A percentile compares a stretch with the other conserved stretches of the same genome.
Conservation (phyloP, 2,329 filamentous ascomycete genomes). For the Fusarium lateritium region DNA sequence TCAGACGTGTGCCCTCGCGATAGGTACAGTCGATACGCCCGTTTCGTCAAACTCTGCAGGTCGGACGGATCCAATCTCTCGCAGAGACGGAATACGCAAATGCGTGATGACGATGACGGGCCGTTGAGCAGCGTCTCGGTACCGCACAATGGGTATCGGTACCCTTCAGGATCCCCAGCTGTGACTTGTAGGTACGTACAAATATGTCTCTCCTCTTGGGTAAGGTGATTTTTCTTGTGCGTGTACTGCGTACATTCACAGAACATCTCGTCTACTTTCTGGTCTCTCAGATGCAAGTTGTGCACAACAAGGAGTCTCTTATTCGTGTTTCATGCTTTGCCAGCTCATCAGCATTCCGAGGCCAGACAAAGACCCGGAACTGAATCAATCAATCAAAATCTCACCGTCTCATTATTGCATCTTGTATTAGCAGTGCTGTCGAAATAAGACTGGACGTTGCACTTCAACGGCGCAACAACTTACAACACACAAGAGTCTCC, state of each 20-base stretch:
- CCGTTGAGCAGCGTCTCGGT: constrained; percentile 36
- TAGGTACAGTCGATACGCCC: constrained; percentile 32
- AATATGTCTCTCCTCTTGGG: constrained; percentile 21
- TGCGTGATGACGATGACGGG: constrained; percentile 46
- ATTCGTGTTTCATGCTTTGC: constrained; percentile 27
- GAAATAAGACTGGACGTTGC: background rate
- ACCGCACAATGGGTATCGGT: constrained; percentile 44
- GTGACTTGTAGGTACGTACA: constrained; percentile 31
- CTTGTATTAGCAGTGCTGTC: background rate
- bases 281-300: constrained; percentile 13
- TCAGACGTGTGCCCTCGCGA: constrained; percentile 38
- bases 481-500: constrained; percentile 4
- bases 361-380: constrained; percentile 19
- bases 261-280: constrained; percentile 2
- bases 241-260: constrained; percentile 5
- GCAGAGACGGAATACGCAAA: constrained; percentile 24
- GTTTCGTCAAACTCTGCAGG: constrained; percentile 32
- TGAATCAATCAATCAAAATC: constrained; percentile 3
- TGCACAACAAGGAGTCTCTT: constrained; percentile 10
- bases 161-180: constrained; percentile 27
- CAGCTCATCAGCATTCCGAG: constrained; percentile 34
- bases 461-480: background rate
- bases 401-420: constrained; percentile 19
- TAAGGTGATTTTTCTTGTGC: constrained; percentile 14
- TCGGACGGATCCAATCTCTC: constrained; percentile 21